Percentiles rank a stretch among this genome's conserved stretches.
Conservation (phyloP, 208 protist species). For the Acanthamoeba castellanii region DNA sequence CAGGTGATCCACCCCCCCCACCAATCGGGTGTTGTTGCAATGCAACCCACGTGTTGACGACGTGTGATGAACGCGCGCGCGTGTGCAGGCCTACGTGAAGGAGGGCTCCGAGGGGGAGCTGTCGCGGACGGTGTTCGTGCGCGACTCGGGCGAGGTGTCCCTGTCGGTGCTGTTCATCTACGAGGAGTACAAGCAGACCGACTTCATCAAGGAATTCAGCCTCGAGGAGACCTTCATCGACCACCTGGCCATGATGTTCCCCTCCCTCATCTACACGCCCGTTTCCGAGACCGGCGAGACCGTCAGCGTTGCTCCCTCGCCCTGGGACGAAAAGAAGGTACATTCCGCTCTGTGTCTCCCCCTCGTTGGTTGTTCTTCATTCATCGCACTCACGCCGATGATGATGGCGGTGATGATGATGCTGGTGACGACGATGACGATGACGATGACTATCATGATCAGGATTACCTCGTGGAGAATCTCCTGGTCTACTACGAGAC, state of each 20-base stretch:
- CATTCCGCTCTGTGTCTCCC: neutral
- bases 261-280: conserved; percentile 35
- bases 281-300: neutral
- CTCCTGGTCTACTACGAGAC: conserved; percentile 70
- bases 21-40: too few species aligned
- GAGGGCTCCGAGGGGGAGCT: conserved; percentile 34
- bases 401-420: too few species aligned
- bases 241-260: conserved; percentile 84
- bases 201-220: conserved; percentile 94
- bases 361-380: too few species aligned
- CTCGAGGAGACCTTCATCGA: conserved; percentile 81
- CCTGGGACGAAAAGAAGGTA: conserved; percentile 52
- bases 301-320: neutral
- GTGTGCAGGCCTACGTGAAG: neutral
- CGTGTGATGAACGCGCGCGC: too few species aligned
- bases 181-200: conserved; percentile 94
- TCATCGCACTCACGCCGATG: neutral
- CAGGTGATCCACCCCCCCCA: too few species aligned
- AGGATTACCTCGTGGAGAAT: conserved; percentile 63
- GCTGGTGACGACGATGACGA: too few species aligned
- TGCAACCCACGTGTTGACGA: too few species aligned
- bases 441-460: neutral
- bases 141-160: conserved; percentile 87
- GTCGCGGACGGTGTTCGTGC: conserved; percentile 49
- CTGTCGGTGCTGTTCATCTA: conserved; percentile 95